These are phyloP conservation scores for Marasmius sp. DNA, from an alignment of 1,284 basidiomycete genomes.

Conservation along the genomic window DNA sequence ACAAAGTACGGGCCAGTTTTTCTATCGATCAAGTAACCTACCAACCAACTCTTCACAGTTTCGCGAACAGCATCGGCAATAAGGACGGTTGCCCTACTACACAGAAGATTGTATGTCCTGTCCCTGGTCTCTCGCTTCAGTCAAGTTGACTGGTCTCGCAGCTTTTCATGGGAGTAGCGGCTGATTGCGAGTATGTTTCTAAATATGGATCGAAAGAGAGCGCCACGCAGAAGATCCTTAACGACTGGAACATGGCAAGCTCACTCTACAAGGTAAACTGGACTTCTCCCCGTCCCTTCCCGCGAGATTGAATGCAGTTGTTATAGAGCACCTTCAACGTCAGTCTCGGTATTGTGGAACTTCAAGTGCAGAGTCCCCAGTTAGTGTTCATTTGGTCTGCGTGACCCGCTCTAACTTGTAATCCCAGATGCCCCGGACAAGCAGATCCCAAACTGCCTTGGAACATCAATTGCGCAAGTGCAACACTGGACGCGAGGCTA, in stretches of 20 bases:
- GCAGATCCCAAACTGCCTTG: slow-evolving; percentile 51
- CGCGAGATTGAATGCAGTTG: slow-evolving; percentile 10
- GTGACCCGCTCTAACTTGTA: not conserved
- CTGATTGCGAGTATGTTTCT: slow-evolving; percentile 82
- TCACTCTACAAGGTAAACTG: slow-evolving; percentile 68
- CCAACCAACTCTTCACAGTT: slow-evolving; percentile 43
- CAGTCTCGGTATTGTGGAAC: slow-evolving; percentile 81
- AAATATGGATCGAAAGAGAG: slow-evolving; percentile 62
- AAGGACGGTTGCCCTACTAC: slow-evolving; percentile 73
- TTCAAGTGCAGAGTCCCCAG: slow-evolving; percentile 62
- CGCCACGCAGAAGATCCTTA: slow-evolving; percentile 76
- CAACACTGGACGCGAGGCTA: slow-evolving; percentile 64
- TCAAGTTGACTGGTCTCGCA: slow-evolving; percentile 20
- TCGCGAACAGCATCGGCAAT: slow-evolving; percentile 64
- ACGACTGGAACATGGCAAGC: slow-evolving; percentile 77
- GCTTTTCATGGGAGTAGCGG: slow-evolving; percentile 84
- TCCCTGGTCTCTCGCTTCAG: not conserved
- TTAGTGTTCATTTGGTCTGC: slow-evolving; percentile 23
- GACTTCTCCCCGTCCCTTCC: not conserved
- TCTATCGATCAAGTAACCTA: not conserved
- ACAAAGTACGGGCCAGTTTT: slow-evolving; percentile 47
- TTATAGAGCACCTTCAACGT: slow-evolving; percentile 79
- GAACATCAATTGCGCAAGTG: slow-evolving; percentile 55
- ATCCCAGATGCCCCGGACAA: slow-evolving; percentile 52
- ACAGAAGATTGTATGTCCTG: slow-evolving; percentile 66